Evolutionary conservation across 2,329 filamentous ascomycete genomes (phyloP), one percentile per base, ranked within the genome.

Genomic region (Claviceps sp.): DNA sequence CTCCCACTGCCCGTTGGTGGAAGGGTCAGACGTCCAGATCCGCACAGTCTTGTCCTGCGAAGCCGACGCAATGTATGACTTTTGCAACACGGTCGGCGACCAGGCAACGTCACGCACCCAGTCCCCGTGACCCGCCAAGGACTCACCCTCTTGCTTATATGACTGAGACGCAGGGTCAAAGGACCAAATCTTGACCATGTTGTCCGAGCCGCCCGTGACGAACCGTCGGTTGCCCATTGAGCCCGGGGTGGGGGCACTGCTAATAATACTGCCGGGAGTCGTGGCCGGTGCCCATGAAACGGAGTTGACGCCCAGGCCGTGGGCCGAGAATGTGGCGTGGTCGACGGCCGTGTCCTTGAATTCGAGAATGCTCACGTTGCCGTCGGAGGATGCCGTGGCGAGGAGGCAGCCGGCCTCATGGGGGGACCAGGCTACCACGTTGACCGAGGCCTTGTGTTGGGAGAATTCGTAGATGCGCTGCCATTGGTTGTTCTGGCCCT

Each of bases 21-120:
- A 60, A 8, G 65, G 60, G 61, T 89, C 85, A 30, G 80, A 84
- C 10, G 91, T 97, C 93, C 93, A 98, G 71, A 98, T 96, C 59
- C 89, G 83, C 56, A 97, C 91, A 8, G 89, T 96, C 78, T 95
- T 94, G 69, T 98, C 93, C 73, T 97, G 90, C 51, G 86, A 90
- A 11, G 91, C 93, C 48, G 86, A 91, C 34, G 93, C 93, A 65
- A 98, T 96, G 73, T 98, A 98, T 54, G 85, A 89, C 77, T 95
- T 96, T 62, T 90, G 87, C 54, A 98, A 77, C 52, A 97, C 87
- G 24, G 89, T 96, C 11, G 93, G 93, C 48, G 87, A 91, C 93
- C 93, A 98, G 14, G 91, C 88, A 13, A 98, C 93, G 68, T 98
- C 93, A 57, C 93, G 84, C 52, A 98, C 93, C 93, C 93, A 98